phyloP scores from a whole-genome alignment of 208 protist genomes.

The Trypanosoma congolense region DNA sequence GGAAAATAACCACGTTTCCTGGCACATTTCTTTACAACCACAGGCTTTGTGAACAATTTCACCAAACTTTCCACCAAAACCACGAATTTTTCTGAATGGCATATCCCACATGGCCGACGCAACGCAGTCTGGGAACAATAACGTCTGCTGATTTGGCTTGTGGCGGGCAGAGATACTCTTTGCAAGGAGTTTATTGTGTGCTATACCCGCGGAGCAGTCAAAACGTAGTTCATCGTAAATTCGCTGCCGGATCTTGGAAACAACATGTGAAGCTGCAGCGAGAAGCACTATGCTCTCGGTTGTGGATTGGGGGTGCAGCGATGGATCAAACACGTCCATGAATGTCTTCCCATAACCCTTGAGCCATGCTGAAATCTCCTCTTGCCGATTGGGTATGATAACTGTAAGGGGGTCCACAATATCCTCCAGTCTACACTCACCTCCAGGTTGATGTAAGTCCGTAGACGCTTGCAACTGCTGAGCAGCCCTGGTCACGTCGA shows the following conservation, averaged over 20 bases:
- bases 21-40: constrained; percentile 32
- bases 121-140: constrained; percentile 56
- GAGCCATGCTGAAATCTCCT: constrained; percentile 51
- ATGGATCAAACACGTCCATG: constrained; percentile 42
- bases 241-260: constrained; percentile 43
- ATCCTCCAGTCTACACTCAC: constrained; percentile 31
- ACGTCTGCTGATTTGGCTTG: constrained; percentile 85
- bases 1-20: constrained; percentile 53
- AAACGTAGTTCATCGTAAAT: constrained; percentile 69
- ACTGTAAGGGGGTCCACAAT: constrained; percentile 48
- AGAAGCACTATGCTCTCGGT: constrained; percentile 45
- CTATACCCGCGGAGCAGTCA: constrained; percentile 83
- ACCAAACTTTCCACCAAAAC: constrained; percentile 82
- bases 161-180: constrained; percentile 75
- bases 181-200: constrained; percentile 77
- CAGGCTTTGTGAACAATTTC: constrained; percentile 31
- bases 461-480: constrained; percentile 31
- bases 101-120: constrained; percentile 56
- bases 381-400: constrained; percentile 46
- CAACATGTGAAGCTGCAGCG: constrained; percentile 58
- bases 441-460: constrained; percentile 8
- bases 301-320: constrained; percentile 39
- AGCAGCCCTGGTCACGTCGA: constrained; percentile 80
- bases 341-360: constrained; percentile 35
- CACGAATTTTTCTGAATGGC: constrained; percentile 47